Conservation (phyloP, 148 eudicot species). For the Rhododendron kiyosumense region DNA sequence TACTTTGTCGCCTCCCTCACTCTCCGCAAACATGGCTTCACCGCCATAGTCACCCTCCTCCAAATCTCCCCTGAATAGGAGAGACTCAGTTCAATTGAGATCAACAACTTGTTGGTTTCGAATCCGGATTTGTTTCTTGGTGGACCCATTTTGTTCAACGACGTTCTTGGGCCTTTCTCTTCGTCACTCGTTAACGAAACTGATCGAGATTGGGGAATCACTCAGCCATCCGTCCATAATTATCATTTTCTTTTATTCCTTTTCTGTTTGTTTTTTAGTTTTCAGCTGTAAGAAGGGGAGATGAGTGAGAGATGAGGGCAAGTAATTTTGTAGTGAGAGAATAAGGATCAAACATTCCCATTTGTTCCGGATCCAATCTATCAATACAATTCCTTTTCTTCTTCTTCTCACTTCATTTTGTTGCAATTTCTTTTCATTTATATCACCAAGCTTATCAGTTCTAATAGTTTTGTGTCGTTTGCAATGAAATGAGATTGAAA, state of each 20-base stretch:
- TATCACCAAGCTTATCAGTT: too few species aligned
- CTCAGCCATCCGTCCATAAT: conserved; percentile 16
- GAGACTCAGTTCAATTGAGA: conserved; percentile 14
- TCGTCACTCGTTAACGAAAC: conserved; percentile 6
- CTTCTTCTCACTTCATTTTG: too few species aligned
- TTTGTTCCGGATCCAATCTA: too few species aligned
- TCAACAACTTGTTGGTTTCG: conserved; percentile 45
- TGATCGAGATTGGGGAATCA: conserved; percentile 13
- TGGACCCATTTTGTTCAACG: conserved; percentile 47
- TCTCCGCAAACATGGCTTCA: conserved; percentile 36
- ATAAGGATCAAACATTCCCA: too few species aligned
- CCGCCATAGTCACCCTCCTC: conserved; percentile 42
- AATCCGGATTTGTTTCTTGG: conserved; percentile 63
- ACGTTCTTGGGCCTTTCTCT: conserved; percentile 46
- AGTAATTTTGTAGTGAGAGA: too few species aligned
- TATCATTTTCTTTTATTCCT: background rate
- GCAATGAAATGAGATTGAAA: too few species aligned
- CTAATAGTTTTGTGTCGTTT: too few species aligned
- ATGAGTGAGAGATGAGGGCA: too few species aligned
- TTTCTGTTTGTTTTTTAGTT: too few species aligned
- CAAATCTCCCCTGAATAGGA: conserved; percentile 46
- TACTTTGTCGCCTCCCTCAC: conserved; percentile 25
- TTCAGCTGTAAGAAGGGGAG: too few species aligned
- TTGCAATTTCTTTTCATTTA: too few species aligned
- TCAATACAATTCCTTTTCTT: too few species aligned